Evolutionary conservation across 179 eudicot genomes (phyloP), one percentile per base, ranked within the genome.

Genomic region (Silene noctiflora): DNA sequence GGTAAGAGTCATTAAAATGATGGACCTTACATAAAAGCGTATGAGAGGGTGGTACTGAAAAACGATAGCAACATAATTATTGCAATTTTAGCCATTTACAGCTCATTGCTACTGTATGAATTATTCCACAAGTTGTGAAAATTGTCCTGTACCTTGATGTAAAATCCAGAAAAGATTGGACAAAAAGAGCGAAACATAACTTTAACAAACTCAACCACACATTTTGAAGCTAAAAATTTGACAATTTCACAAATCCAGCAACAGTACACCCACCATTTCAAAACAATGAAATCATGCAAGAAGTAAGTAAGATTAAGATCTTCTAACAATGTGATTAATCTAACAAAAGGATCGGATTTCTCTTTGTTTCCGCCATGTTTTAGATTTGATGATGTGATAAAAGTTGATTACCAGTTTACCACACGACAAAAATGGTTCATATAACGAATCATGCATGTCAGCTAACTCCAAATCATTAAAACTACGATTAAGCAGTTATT

Each of bases 211-310:
- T 61, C n/a, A 51, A 65, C 51, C 61, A 59, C 48, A 70, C 71
- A 63, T 48, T 70, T 22, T 46, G 6, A 69, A 77, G 1, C 12
- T 39, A 11, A 7, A 27, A 69, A 75, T 11, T 31, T 69, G 48
- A 79, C 71, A 7, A 75, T 70, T 76, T 21, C 51, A 79, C 75
- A 61, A 27, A 69, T 62, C 4, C 27, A 33, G 55, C 72, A 35
- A 35, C 58, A 19, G 33, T 29, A 29, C 33, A 29, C 4, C 51
- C 19, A 13, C 42, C 4, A 31, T 7, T 33, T 16, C 39, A 10
- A 4, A 69, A 39, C 73, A 56, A 55, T 19, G 53, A 68, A 68
- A 67, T 68, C 27, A 69, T 73, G 10, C 6, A 11, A 29, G 16
- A 79, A n/a, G n/a, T n/a, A n/a, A n/a, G n/a, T n/a, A n/a, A n/a